These are phyloP conservation scores for Zygotorulaspora sp. DNA, from an alignment of 805 yeast species.

Conservation along the genomic window DNA sequence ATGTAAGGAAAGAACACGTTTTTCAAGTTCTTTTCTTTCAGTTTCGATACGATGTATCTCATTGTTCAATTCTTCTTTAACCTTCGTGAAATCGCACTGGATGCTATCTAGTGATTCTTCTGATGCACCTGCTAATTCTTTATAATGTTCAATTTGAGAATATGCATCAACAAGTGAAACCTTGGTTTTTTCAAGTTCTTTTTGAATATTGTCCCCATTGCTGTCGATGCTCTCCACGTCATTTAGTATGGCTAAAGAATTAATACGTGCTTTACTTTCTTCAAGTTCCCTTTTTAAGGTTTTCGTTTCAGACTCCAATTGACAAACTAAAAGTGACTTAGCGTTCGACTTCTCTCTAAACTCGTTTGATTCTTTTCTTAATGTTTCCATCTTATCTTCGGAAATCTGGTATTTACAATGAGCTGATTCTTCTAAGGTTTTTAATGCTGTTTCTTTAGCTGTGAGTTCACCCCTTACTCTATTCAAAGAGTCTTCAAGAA, in stretches of 20 bases:
- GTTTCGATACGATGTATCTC: conserved; percentile 17
- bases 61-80: conserved; percentile 29
- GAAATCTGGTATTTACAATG: conserved; percentile 51
- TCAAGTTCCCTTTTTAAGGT: conserved; percentile 28
- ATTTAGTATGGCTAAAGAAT: conserved; percentile 30
- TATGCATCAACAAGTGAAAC: conserved; percentile 55
- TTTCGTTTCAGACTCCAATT: conserved; percentile 13
- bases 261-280: conserved; percentile 25
- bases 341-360: conserved; percentile 29
- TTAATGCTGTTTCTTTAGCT: conserved; percentile 48
- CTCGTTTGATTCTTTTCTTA: conserved; percentile 5
- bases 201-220: conserved; percentile 24
- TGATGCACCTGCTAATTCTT: conserved; percentile 57
- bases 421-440: conserved; percentile 34
- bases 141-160: conserved; percentile 55
- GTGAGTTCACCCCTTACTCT: conserved; percentile 31
- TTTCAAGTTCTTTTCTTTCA: conserved; percentile 22
- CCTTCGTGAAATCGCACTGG: conserved; percentile 49
- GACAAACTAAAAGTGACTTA: conserved; percentile 8
- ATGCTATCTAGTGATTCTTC: conserved; percentile 59
- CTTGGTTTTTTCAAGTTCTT: conserved; percentile 45
- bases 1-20: conserved; percentile 29
- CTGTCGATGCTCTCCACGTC: conserved; percentile 26
- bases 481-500: conserved; percentile 36
- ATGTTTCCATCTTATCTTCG: conserved; percentile 53